Base-by-base conservation (phyloP, 192 early-diverging fungal species). In the Rhizophagus sp. region DNA sequence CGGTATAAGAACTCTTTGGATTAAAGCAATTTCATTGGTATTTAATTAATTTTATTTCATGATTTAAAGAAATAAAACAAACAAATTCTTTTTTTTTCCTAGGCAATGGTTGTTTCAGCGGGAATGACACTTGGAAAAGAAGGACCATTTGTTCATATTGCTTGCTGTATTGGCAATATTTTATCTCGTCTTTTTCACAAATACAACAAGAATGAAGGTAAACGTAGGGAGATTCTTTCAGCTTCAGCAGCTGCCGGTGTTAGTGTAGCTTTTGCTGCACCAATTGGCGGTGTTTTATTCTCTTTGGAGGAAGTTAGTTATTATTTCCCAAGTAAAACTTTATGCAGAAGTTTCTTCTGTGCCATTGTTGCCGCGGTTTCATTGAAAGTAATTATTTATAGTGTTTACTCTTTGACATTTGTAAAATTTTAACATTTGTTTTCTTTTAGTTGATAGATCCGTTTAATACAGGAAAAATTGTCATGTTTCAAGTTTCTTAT, bases 281-380 rank as follows among this genome's bases (percentile, higher is more conserved):
- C 98, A 2, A 97, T 98, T 72, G 97, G 93, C 0, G 93, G 93
- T 34, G 93, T 95, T n/a, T 81, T 94, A 12, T 93, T 94, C 79
- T 87, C 89, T 13, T 82, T 90, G 25, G 89, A 90, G 79, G 86
- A 85, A 83, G 17, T 57, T 22, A 96, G 96, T 80, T 93, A 96
- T 65, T 94, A 94, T 79, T 98, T 99, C 72, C 96, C 97, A 7
- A 94, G 92, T 30, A 94, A 95, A 80, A 97, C 97, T 3, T 94
- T 99, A 92, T 97, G 95, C 94, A 88, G 95, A 33, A 94, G 93
- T 75, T 99, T 99, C 84, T 96, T 99, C 84, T 97, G 96, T 84
- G 97, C 97, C 1, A 91, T 99, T 88, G 92, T 98, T 10, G 97
- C 95, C 0, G 97, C 97, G 0, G 92, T 98, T 36, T 93, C 94